phyloP scores from a whole-genome alignment of 305 asterid genomes.

The Ilex paraguariensis region DNA sequence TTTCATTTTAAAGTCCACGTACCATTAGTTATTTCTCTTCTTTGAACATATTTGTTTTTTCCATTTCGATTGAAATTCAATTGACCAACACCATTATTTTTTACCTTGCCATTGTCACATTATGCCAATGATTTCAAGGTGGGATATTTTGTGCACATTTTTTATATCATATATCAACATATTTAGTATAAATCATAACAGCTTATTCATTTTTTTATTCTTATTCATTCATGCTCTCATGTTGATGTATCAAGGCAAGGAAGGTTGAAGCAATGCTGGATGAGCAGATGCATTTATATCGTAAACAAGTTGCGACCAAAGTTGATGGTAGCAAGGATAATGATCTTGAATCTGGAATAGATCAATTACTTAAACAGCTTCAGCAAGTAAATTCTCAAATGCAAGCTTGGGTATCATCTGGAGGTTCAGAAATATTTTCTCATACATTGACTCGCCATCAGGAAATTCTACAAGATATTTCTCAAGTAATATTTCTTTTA shows the following conservation, averaged over 20 bases:
- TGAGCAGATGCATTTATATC: slow-evolving; percentile 90
- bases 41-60: too few species aligned
- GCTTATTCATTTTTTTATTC: too few species aligned
- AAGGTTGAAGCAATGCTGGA: slow-evolving; percentile 88
- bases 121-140: background rate
- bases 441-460: slow-evolving; percentile 96
- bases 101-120: too few species aligned
- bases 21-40: too few species aligned
- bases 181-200: too few species aligned
- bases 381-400: slow-evolving; percentile 80
- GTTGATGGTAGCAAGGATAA: slow-evolving; percentile 49
- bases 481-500: slow-evolving; percentile 49
- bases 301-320: slow-evolving; percentile 68
- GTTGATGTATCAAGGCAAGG: slow-evolving; percentile 54
- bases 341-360: slow-evolving; percentile 73
- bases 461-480: slow-evolving; percentile 92
- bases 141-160: background rate
- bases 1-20: too few species aligned
- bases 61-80: too few species aligned
- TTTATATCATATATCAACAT: too few species aligned
- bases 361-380: slow-evolving; percentile 78
- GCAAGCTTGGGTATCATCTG: slow-evolving; percentile 99
- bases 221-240: background rate
- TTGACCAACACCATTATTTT: too few species aligned
- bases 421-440: slow-evolving; percentile 92